phyloP scores from a whole-genome alignment of 805 yeast species.

The Metschnikowia peoriensis region DNA sequence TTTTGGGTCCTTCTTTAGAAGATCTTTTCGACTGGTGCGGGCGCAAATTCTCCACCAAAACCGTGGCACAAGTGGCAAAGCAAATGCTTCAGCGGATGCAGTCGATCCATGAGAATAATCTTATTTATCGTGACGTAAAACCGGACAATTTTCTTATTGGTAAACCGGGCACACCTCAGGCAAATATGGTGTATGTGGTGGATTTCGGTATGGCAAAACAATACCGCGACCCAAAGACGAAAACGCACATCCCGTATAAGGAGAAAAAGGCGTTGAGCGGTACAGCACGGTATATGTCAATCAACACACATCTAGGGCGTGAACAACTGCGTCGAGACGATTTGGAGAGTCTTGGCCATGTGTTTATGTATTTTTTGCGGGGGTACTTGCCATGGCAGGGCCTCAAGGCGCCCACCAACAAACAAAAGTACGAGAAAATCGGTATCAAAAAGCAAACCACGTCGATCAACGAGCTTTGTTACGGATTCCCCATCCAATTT shows the following conservation, averaged over 20 bases:
- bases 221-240: conserved; percentile 94
- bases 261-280: conserved; percentile 96
- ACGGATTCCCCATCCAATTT: conserved; percentile 88
- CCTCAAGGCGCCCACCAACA: conserved; percentile 94
- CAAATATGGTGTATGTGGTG: conserved; percentile 82
- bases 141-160: conserved; percentile 97
- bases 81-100: conserved; percentile 91
- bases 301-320: conserved; percentile 94
- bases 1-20: conserved; percentile 93
- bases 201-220: conserved; percentile 99
- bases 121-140: conserved; percentile 94
- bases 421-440: conserved; percentile 95
- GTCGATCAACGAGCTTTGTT: conserved; percentile 78
- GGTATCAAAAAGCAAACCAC: conserved; percentile 95
- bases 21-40: conserved; percentile 99
- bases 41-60: conserved; percentile 79
- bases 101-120: conserved; percentile 81
- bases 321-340: conserved; percentile 97
- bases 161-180: conserved; percentile 78
- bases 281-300: conserved; percentile 98
- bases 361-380: conserved; percentile 88
- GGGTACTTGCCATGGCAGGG: conserved; percentile 99
- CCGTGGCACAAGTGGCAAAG: conserved; percentile 89
- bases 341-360: conserved; percentile 94
- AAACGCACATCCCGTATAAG: conserved; percentile 93